Base-by-base conservation (phyloP, 148 eudicot species). In the Dianthus caryophyllus region DNA sequence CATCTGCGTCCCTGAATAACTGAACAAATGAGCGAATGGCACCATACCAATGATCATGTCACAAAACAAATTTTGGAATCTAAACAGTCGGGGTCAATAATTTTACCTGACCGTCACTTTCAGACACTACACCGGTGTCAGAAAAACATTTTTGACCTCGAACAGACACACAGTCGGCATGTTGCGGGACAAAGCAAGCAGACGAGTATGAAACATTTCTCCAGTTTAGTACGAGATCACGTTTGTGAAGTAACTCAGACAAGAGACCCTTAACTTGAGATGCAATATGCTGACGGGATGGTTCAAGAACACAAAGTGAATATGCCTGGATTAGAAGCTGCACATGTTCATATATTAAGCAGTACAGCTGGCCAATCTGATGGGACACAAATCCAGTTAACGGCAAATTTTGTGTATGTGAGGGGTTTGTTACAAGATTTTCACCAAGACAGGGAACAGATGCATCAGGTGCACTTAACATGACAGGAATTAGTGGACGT, bases 271-370 rank as follows among this genome's bases (percentile, higher is more conserved):
- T 84, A 64, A 90, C 81, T 73, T 94, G 86, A 67, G 87, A 56
- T 60, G 99, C 87, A 79, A 94, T 77, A 64, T 80, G 79, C 75
- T 78, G 84, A 60, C 80, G 78, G n/a, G 85, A 81, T 33, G 90
- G 86, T 33, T 94, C 97, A 47, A 90, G 83, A 67, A 83, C 87
- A 84, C 82, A 78, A 39, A 90, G 79, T 64, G 99, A 88, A 77
- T 83, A 88, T 46, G 88, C 83, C 81, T 94, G 97, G 71, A 90
- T 78, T 66, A 94, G 96, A 63, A 94, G 93, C 73, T 94, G 99
- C 29, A 90, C 83, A 68, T 94, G 99, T 82, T 94, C 99, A 48
- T 94, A 87, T 58, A 94, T 72, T 65, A 94, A 69, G 76, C 84
- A 78, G 75, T 87, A 78, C 44, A 93, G 79, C 74, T 93, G 92